Conservation (phyloP, 2,329 filamentous ascomycete species). For the Verticillium alfalfae region DNA sequence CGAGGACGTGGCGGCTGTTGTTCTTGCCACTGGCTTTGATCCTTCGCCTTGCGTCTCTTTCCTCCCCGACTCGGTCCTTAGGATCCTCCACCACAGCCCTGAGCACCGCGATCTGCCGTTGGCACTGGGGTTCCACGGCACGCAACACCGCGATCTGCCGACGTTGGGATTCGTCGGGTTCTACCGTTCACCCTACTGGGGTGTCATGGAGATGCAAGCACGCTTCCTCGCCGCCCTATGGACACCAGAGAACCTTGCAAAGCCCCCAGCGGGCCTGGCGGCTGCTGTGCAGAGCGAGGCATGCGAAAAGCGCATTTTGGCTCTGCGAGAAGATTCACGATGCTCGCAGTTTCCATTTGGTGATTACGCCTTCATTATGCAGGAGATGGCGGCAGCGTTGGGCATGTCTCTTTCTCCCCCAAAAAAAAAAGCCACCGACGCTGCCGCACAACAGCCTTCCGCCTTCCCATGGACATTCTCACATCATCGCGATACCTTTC, state of each 20-base stretch:
- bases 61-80: conserved; percentile 50
- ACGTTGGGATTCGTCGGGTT: conserved; percentile 75
- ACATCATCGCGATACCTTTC: conserved; percentile 50
- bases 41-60: conserved; percentile 59
- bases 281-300: conserved; percentile 36
- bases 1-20: conserved; percentile 56
- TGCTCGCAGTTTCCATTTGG: conserved; percentile 75
- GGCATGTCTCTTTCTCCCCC: no score
- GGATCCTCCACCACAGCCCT: conserved; percentile 52
- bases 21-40: conserved; percentile 73
- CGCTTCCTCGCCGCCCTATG: conserved; percentile 60
- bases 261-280: conserved; percentile 19
- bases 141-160: conserved; percentile 53
- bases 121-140: conserved; percentile 63
- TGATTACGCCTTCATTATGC: conserved; percentile 72
- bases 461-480: conserved; percentile 44
- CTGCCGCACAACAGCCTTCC: conserved; percentile 34
- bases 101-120: conserved; percentile 52
- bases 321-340: conserved; percentile 45
- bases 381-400: conserved; percentile 59
- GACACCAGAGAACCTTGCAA: conserved; percentile 26
- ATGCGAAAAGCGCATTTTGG: conserved; percentile 38
- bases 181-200: conserved; percentile 82
- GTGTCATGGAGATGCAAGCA: conserved; percentile 82
- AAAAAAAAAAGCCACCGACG: no score